Conservation (phyloP, 1,284 basidiomycete genomes). For the Peniophora sp. region DNA sequence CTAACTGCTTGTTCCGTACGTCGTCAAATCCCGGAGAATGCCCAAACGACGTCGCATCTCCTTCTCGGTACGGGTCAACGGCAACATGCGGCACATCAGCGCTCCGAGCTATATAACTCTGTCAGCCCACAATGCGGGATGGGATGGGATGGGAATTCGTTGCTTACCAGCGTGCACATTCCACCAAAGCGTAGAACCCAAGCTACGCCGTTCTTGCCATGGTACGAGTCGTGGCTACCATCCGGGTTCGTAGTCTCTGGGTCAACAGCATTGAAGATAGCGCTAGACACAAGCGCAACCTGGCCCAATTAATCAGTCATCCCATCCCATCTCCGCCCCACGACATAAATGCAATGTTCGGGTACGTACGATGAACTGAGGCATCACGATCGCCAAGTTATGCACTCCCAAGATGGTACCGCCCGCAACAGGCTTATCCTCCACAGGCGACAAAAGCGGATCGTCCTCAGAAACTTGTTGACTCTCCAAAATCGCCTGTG, state of each 20-base stretch:
- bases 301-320: constrained; percentile 20
- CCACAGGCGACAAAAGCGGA: constrained; percentile 37
- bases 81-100: constrained; percentile 67
- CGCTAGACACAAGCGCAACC: constrained; percentile 84
- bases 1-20: neutral
- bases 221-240: constrained; percentile 49
- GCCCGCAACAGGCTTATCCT: constrained; percentile 64
- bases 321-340: too few species aligned
- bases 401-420: constrained; percentile 94
- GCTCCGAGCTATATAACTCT: constrained; percentile 45
- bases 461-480: constrained; percentile 54
- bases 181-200: constrained; percentile 95
- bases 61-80: constrained; percentile 83
- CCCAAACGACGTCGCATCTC: constrained; percentile 77
- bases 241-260: constrained; percentile 26
- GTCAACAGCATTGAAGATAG: constrained; percentile 82
- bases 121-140: neutral
- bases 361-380: constrained; percentile 78
- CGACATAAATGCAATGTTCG: neutral
- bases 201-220: constrained; percentile 80
- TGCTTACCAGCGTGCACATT: constrained; percentile 60
- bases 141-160: neutral
- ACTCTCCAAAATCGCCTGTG: neutral
- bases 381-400: constrained; percentile 89
- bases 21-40: constrained; percentile 57